Evolutionary conservation across 2,329 filamentous ascomycete genomes (phyloP).

Genomic region (Colletotrichum sp.): DNA sequence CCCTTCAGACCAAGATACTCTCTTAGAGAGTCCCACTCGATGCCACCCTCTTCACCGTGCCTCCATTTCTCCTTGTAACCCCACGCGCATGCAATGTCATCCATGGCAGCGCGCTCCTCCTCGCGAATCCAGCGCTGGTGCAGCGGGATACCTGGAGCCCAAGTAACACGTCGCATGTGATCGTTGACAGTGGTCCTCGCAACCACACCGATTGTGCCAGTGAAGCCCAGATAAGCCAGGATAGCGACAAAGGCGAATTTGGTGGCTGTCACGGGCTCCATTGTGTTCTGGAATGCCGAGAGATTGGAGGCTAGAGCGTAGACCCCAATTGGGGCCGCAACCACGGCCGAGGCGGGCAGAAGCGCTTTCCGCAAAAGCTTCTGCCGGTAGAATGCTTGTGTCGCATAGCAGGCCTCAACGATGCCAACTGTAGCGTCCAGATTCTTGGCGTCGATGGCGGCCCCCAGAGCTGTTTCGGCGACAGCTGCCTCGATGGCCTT

Average conservation of each 20-base stretch:
- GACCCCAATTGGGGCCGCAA: slow-evolving; percentile 67
- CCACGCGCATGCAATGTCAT: slow-evolving; percentile 87
- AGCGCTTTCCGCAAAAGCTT: slow-evolving; percentile 71
- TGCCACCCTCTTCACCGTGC: slow-evolving; percentile 88
- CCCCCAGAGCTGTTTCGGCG: slow-evolving; percentile 76
- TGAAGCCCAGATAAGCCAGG: slow-evolving; percentile 82
- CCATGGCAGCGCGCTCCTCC: slow-evolving; percentile 86
- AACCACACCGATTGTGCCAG: slow-evolving; percentile 81
- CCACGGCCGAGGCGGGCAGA: slow-evolving; percentile 61
- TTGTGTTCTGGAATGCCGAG: slow-evolving; percentile 71
- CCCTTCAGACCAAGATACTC: slow-evolving; percentile 83
- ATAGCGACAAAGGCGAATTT: slow-evolving; percentile 81
- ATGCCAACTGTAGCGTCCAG: slow-evolving; percentile 79
- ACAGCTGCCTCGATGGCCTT: slow-evolving; percentile 75
- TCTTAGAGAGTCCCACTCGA: slow-evolving; percentile 85
- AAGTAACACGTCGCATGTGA: slow-evolving; percentile 93
- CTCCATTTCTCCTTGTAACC: slow-evolving; percentile 84
- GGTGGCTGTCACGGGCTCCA: slow-evolving; percentile 78
- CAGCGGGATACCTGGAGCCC: slow-evolving; percentile 82
- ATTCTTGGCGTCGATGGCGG: slow-evolving; percentile 80
- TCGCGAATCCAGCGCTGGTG: slow-evolving; percentile 86
- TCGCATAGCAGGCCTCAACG: slow-evolving; percentile 71
- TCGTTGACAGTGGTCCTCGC: slow-evolving; percentile 89
- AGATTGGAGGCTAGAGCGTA: slow-evolving; percentile 75
- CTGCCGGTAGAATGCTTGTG: slow-evolving; percentile 68